Base-by-base conservation (phyloP, 169 alveolate species). In the Cryptosporidium canis region DNA sequence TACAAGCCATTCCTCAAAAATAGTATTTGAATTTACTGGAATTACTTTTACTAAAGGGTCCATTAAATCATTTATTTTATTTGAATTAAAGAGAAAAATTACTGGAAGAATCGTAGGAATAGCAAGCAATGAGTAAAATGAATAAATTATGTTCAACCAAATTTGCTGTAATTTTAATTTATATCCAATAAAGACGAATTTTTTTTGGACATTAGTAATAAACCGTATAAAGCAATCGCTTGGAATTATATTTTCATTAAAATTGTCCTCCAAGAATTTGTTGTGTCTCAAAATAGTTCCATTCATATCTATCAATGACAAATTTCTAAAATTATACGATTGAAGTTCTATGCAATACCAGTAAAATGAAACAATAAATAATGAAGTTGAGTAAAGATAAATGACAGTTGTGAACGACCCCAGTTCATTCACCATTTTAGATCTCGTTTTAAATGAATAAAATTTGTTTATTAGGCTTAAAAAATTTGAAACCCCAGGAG, bases 271-370 rank as follows among this genome's bases (percentile, higher is more conserved):
- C 16, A 35, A 14, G 24, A 55, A 9, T 29, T 33, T 29, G 18
- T 24, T 44, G 8, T 51, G 6, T 16, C n/a, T 43, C 12, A 70
- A 33, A 37, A 70, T 29, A 1, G 31, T 7, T 41, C 64, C 84
- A 12, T 31, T 31, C 6, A 44, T 21, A 4, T 63, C 35, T 4
- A 63, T 39, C 27, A 18, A 77, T 56, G 61, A 11, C 1, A 55
- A 77, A 35, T 45, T 44, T 41, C 72, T 55, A n/a, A 77, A 33
- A 43, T 55, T 77, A 8, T 39, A 4, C 14, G 70, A 77, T 35
- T 77, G 87, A 41, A 77, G 44, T 33, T 77, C 87, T 21, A 58
- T 39, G 12, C 87, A 77, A 77, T 77, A 77, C 87, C 87, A 77
- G 44, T 58, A 77, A 45, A 55, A 77, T 11, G 65, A 12, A 11